Evolutionary conservation across 179 eudicot genomes (phyloP).

Genomic region (Carnegiea gigantea): DNA sequence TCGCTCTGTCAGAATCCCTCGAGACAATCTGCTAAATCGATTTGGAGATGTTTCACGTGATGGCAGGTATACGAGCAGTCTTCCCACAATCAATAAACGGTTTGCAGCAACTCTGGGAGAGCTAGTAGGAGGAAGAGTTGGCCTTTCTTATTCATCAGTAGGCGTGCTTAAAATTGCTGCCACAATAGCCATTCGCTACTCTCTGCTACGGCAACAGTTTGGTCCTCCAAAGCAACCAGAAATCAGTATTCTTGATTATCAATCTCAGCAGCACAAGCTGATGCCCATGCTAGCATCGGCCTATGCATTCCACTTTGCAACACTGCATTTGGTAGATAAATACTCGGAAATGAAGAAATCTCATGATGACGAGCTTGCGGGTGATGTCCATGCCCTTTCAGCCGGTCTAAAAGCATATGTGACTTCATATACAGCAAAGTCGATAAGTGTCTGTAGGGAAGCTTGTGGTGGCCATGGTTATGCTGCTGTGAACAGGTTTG

Average conservation of each 20-base stretch:
- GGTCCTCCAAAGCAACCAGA: conserved; percentile 91
- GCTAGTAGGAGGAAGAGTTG: conserved; percentile 96
- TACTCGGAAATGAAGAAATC: conserved; percentile 89
- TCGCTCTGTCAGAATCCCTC: conserved; percentile 81
- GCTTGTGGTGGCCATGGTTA: conserved; percentile 99
- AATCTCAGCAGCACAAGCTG: conserved; percentile 93
- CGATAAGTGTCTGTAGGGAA: conserved; percentile 89
- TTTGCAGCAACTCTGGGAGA: conserved; percentile 96
- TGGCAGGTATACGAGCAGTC: conserved; percentile 82
- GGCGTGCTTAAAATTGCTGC: conserved; percentile 77
- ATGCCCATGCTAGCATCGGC: conserved; percentile 98
- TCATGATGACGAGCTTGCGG: conserved; percentile 74
- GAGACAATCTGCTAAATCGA: conserved; percentile 87
- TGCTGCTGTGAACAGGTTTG: conserved; percentile 97
- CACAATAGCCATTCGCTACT: conserved; percentile 80
- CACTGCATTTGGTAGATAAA: conserved; percentile 61
- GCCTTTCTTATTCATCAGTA: conserved; percentile 84
- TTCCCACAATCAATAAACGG: conserved; percentile 76
- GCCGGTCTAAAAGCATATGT: conserved; percentile 95
- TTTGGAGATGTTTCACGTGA: conserved; percentile 91
- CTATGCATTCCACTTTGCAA: conserved; percentile 91
- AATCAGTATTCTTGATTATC: conserved; percentile 87
- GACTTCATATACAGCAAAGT: conserved; percentile 82
- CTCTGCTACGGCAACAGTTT: conserved; percentile 82
- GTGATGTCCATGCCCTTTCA: conserved; percentile 90